Evolutionary conservation across 2,329 filamentous ascomycete species (phyloP).

Genomic region (Aspergillus sp.): DNA sequence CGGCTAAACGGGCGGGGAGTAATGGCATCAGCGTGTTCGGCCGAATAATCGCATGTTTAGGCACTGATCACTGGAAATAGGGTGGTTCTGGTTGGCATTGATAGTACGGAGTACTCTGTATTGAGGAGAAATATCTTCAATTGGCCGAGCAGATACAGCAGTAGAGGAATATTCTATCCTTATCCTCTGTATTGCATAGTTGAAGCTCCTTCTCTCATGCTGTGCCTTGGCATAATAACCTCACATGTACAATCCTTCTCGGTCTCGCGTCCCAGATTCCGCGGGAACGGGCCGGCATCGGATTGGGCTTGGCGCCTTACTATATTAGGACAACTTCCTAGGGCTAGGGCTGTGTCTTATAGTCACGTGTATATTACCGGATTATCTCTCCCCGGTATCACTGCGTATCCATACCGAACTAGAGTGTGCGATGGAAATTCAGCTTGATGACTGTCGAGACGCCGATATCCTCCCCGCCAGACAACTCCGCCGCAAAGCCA

Average conservation of each 20-base stretch:
- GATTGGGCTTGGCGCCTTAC: slow-evolving; percentile 1
- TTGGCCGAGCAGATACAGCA: no score
- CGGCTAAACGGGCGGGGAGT: slow-evolving; percentile 17
- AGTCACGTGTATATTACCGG: slow-evolving; percentile 26
- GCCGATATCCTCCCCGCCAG: slow-evolving; percentile 21
- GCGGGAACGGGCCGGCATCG: neutral
- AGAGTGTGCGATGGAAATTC: slow-evolving; percentile 39
- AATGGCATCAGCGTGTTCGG: slow-evolving; percentile 21
- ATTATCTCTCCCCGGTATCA: slow-evolving; percentile 16
- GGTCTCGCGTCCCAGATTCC: neutral
- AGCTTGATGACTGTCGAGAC: slow-evolving; percentile 21
- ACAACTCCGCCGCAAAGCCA: slow-evolving; percentile 13
- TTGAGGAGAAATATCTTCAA: no score
- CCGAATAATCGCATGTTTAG: neutral
- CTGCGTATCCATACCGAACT: slow-evolving; percentile 8
- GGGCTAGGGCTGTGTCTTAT: slow-evolving; percentile 17
- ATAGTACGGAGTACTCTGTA: neutral
- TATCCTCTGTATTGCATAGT: no score
- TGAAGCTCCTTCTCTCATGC: no score
- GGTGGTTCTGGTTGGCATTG: no score
- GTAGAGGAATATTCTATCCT: no score
- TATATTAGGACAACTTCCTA: slow-evolving; percentile 1
- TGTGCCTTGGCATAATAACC: no score
- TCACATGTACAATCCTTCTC: neutral
- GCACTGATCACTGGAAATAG: no score